Evolutionary conservation across 2,329 filamentous ascomycete genomes (phyloP), one percentile per base, ranked within the genome.

Genomic region (Ophiostoma triangulosporum): DNA sequence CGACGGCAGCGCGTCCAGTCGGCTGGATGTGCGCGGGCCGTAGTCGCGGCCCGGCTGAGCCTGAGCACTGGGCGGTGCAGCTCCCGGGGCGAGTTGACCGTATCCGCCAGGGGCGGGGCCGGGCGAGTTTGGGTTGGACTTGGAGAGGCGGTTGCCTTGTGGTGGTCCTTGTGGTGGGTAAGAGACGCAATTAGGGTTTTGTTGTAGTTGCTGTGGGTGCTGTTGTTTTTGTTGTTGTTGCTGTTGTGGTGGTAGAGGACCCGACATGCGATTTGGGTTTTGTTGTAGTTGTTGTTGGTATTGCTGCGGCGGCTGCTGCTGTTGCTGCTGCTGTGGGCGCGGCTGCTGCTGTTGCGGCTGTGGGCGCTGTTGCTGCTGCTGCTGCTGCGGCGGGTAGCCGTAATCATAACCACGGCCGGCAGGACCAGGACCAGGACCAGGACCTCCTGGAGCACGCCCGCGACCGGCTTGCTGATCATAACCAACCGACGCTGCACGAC

Each of bases 401-500:
- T 54, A 66, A 64, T 57, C 43, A 5, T 53, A 53, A 12, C 62
- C 43, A 51, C 49, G 53, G 61, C 51, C 56, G 61, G 43, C 40
- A 27, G 43, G 43, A 11, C 43, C 43, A 5, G 32, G 32, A 17
- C 35, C 38, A 2, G 22, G 9, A n/a, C 24, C 14, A 15, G 24
- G 40, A n/a, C 40, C 35, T 17, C 64, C 73, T 12, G 65, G 62
- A 49, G 70, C 66, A 27, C 69, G 65, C 1, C 66, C 70, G 3
- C 50, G 50, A 1, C 62, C 58, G 1, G 68, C 60, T 57, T 73
- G 72, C 17, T 67, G 66, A 29, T 72, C 70, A 68, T 70, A 75
- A 17, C 72, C 71, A 15, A 67, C 65, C 9, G 72, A 73, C 11
- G 65, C 61, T 15, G 70, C 64, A 48, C 74, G 72, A 35, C 67